Base-by-base conservation (phyloP, 352 stramenopile species). In the Thraustochytrium sp. region DNA sequence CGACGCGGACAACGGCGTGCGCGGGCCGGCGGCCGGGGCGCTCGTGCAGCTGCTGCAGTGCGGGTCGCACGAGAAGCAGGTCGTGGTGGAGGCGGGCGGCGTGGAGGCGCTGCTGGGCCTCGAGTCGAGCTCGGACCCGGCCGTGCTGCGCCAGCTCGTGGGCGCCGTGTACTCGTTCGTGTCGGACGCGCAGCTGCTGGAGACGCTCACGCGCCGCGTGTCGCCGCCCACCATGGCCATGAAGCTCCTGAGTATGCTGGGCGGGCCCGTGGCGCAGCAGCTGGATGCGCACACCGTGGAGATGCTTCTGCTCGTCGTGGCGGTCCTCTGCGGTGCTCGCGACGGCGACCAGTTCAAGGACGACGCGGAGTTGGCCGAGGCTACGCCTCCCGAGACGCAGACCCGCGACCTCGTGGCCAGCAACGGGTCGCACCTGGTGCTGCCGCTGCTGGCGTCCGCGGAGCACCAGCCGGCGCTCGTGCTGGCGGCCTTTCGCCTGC, bases 141-240 rank as follows among this genome's bases (percentile, higher is more conserved):
- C 13, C 26, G 68, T 80, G 31, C 37, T 77, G 65, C 68, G 49
- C 21, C 68, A 80, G 68, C 68, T 80, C 36, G 53, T 80, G 0
- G 68, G 68, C 11, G 68, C 68, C 9, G 31, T 80, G 31, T 80
- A 80, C 42, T 61, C 68, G 18, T 80, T 80, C 38, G 68, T 80
- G 31, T 80, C 68, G 42, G 68, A 80, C 31, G 53, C 4, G 36
- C 4, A 26, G 11, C 68, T 80, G 13, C 38, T 80, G 5, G 48
- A 80, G 34, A 21, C 31, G 23, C 38, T 80, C 16, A 65, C 68
- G 51, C 68, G 68, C 16, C 68, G 68, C 29, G n/a, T 80, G 5
- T 23, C 42, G 37, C 44, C 68, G 34, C 53, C 68, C 31, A 72
- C 68, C 51, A 80, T 80, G 68, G 68, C 68, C 34, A 80, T 80